Base-by-base conservation (phyloP, 768 basidiomycete genomes). In the Trametopsis cervina region DNA sequence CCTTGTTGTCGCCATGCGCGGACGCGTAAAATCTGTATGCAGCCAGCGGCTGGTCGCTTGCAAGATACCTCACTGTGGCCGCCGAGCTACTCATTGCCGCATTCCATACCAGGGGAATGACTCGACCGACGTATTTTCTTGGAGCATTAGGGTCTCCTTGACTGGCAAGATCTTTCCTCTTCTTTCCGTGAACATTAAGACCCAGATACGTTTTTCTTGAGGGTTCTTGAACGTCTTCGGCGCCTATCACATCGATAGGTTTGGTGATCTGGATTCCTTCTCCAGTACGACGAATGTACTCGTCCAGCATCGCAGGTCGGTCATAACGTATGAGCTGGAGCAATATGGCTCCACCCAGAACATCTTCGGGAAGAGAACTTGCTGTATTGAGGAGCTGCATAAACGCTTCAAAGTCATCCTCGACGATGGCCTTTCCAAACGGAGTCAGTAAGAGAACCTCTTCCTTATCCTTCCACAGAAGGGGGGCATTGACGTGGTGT, bases 171-270 rank as follows among this genome's bases (percentile, higher is more conserved):
- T 81, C 78, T 13, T 68, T 66, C 2, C 77, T 67, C 56, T 82
- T 81, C 66, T 78, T 80, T n/a, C 80, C 80, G 49, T 80, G 77
- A 18, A 83, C 76, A 46, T 73, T 74, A 36, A 84, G 66, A 0
- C 81, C 80, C 15, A 81, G 73, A 54, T 83, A 83, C 40, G 56
- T 63, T 69, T 56, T 72, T 69, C 46, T 61, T 53, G 52, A 72
- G 70, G 52, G 35, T 59, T 51, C 9, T 60, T 54, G 9, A 51
- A 50, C 57, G 11, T 55, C 47, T 17, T 64, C 61, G 5, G 62
- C 58, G 9, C 61, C 62, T 2, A 59, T 59, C 12, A 61, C 60
- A 26, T 72, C 54, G 29, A 69, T 62, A 12, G 72, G 54, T 21
- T 38, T 17, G 20, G 33, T 17, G 13, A 50, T 17, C 7, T 25